Conservation (phyloP, 192 early-diverging fungal species). For the Dissophora globulifera region DNA sequence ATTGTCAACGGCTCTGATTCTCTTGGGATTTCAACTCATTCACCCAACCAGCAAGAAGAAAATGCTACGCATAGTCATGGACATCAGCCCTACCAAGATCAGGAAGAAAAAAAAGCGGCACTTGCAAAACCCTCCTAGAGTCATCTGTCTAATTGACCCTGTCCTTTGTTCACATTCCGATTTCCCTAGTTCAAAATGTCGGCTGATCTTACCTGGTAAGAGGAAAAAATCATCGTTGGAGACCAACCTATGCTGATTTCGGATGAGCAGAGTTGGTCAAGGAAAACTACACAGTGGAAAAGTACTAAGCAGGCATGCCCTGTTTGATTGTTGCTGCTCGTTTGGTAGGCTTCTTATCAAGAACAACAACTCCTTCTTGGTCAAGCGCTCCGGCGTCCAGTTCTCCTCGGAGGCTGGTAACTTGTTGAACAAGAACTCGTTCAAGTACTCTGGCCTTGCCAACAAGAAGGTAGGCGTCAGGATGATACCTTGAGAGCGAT, state of each 20-base stretch:
- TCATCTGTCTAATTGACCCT: conserved; percentile 21
- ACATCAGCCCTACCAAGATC: too few relatives aligned
- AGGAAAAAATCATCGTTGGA: too few relatives aligned
- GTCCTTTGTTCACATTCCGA: conserved; percentile 1
- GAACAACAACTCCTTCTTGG: conserved; percentile 81
- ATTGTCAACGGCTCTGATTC: too few relatives aligned
- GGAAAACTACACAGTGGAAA: neutral
- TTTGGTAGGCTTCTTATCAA: conserved; percentile 69
- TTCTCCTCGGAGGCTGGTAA: conserved; percentile 80
- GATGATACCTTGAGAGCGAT: too few relatives aligned
- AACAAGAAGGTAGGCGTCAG: conserved; percentile 75
- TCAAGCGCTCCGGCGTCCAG: conserved; percentile 82
- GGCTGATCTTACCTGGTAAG: conserved; percentile 59
- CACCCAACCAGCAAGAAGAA: neutral
- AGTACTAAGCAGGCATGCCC: too few relatives aligned
- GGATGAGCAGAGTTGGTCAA: too few relatives aligned
- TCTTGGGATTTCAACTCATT: too few relatives aligned
- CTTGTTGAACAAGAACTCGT: conserved; percentile 82
- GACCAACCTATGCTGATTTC: too few relatives aligned
- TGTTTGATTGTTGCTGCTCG: neutral
- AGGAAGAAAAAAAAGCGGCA: neutral
- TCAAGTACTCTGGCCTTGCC: conserved; percentile 85
- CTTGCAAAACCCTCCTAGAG: too few relatives aligned
- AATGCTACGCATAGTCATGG: too few relatives aligned
- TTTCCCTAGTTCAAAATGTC: conserved; percentile 51